These are phyloP conservation scores for Vickermania ingenoplastis DNA, from an alignment of 208 protist genomes.

Conservation along the genomic window DNA sequence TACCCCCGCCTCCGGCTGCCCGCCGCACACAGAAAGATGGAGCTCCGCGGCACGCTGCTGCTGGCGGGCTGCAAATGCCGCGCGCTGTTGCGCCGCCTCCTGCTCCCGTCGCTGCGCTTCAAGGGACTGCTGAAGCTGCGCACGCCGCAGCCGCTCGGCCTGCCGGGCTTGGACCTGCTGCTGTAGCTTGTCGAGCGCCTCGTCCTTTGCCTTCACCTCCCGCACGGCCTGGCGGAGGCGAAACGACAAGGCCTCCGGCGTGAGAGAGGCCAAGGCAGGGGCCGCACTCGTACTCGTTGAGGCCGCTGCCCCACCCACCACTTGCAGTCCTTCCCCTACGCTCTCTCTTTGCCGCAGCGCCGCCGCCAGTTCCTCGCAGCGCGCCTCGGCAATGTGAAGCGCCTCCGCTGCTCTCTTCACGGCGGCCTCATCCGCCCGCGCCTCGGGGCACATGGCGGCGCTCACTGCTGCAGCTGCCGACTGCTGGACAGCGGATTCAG, in stretches of 20 bases:
- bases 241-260: conserved; percentile 15
- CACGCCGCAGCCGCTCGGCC: not conserved
- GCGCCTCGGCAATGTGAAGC: not conserved
- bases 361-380: not conserved
- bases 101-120: conserved; percentile 22
- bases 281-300: no score
- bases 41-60: no score
- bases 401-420: not conserved
- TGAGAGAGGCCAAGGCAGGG: conserved; percentile 4
- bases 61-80: conserved; percentile 1
- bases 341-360: not conserved
- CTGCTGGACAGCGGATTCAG: conserved; percentile 2
- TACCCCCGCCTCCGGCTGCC: no score
- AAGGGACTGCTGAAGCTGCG: conserved; percentile 1
- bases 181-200: conserved; percentile 26
- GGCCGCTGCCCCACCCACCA: no score
- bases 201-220: conserved; percentile 25
- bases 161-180: conserved; percentile 16
- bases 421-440: not conserved
- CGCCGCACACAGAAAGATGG: no score
- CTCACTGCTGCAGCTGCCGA: not conserved
- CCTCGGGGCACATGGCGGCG: not conserved
- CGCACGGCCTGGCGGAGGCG: conserved; percentile 25
- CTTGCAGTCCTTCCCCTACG: not conserved
- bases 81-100: conserved; percentile 12